Conservation (phyloP, 1,139 yeast genomes). For the Yamadazyma diospyri region DNA sequence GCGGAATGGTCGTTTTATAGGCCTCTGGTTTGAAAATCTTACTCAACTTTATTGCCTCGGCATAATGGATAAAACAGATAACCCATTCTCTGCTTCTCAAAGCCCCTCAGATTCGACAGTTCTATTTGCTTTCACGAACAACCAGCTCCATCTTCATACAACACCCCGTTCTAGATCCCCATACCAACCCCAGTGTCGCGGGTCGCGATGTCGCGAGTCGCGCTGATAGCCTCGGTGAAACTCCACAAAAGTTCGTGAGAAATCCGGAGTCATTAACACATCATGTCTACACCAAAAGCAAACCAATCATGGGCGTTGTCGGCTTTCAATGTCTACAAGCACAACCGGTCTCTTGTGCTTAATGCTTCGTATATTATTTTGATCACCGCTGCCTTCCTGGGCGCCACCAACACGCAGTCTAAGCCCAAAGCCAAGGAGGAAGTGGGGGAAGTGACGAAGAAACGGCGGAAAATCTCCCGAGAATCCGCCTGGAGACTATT, state of each 20-base stretch:
- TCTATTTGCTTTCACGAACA: too few species aligned
- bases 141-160: too few species aligned
- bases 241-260: conserved; percentile 2
- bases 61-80: not conserved
- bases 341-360: conserved; percentile 46
- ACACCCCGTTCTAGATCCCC: too few species aligned
- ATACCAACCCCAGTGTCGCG: too few species aligned
- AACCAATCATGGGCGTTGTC: conserved; percentile 19
- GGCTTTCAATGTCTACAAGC: conserved; percentile 36
- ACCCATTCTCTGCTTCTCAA: not conserved
- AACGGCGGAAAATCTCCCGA: conserved; percentile 29
- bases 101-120: too few species aligned
- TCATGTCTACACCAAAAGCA: conserved; percentile 1
- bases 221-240: conserved; percentile 3
- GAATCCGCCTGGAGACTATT: conserved; percentile 31
- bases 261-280: conserved; percentile 2
- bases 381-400: conserved; percentile 44
- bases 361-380: conserved; percentile 48
- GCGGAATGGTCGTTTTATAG: too few species aligned
- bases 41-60: too few species aligned
- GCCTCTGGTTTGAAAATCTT: too few species aligned
- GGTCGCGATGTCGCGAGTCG: conserved; percentile 1
- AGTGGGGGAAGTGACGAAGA: conserved; percentile 15
- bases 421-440: conserved; percentile 9
- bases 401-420: conserved; percentile 36